Base-by-base conservation (phyloP, 805 yeast species). In the Clavispora fructus region DNA sequence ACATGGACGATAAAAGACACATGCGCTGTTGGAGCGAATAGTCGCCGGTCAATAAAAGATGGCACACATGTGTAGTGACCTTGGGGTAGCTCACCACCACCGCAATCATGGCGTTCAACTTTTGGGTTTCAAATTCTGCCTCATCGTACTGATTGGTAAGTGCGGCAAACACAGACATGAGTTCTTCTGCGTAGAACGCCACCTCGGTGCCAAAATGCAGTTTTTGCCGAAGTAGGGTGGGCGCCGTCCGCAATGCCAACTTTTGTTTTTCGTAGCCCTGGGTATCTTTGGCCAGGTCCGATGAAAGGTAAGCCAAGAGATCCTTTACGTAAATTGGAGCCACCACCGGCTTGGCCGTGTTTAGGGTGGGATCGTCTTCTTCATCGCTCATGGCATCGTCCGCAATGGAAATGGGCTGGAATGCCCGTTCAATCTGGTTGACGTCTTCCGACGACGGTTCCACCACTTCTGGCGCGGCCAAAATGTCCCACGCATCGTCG, bases 21-120 rank as follows among this genome's bases (percentile, higher is more conserved):
- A 91, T 71, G 41, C 98, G 65, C 49, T 84, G 91, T 50, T 86
- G 94, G 16, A 94, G 61, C 0, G 96, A 88, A 50, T 85, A 80
- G 57, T 92, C 99, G 0, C 91, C 90, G 0, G 75, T 71, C 31
- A 79, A 67, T 14, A 90, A 66, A 14, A 83, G 61, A 26, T 69
- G 59, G 35, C 78, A 63, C 0, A 82, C 59, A 26, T 74, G 70
- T 1, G 67, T 58, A 0, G 88, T 80, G 2, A 70, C 55, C 2
- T 46, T 44, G 4, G 74, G 68, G 41, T 72, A 72, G 0, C 82
- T 69, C 0, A 77, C 82, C 14, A 87, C 67, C 1, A 88, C 69
- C 1, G 94, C 80, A 7, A 84, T 78, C 59, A 90, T 56, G 12
- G 84, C 72, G 39, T 80, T 77, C n/a, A 89, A 69, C 45, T 80